Conservation (phyloP, 345 rosid genomes). For the Xanthoceras sorbifolium region DNA sequence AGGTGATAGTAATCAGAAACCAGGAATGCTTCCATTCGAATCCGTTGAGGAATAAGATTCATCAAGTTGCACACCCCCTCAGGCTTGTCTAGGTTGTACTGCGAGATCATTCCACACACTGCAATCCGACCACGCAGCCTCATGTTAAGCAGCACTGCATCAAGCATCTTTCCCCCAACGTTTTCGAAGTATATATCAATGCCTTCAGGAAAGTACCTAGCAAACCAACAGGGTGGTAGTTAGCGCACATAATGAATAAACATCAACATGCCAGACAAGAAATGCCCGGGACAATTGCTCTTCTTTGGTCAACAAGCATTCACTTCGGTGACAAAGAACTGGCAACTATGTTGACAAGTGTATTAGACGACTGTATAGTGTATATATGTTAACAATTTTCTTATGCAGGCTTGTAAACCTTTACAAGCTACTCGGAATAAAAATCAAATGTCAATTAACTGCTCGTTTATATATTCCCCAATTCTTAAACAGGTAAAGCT, state of each 20-base stretch:
- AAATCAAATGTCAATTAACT: too few species aligned
- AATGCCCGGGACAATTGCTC: not conserved
- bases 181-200: conserved; percentile 60
- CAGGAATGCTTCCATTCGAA: conserved; percentile 39
- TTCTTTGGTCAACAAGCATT: too few species aligned
- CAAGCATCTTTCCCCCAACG: conserved; percentile 60
- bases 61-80: conserved; percentile 40
- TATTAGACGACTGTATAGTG: too few species aligned
- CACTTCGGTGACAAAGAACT: not conserved
- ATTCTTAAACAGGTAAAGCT: too few species aligned
- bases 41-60: conserved; percentile 26
- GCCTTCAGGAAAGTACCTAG: conserved; percentile 58
- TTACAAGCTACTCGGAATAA: too few species aligned
- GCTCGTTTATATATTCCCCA: too few species aligned
- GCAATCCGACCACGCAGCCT: conserved; percentile 42
- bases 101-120: conserved; percentile 61
- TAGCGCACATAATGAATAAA: too few species aligned
- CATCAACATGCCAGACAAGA: too few species aligned
- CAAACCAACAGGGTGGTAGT: not conserved
- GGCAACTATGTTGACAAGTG: not conserved
- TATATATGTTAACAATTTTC: too few species aligned
- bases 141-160: conserved; percentile 57
- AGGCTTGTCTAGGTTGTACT: conserved; percentile 43
- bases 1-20: conserved; percentile 24
- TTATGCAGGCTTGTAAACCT: too few species aligned